Evolutionary conservation across 2,329 filamentous ascomycete genomes (phyloP).

Genomic region (Colletotrichum sp.): DNA sequence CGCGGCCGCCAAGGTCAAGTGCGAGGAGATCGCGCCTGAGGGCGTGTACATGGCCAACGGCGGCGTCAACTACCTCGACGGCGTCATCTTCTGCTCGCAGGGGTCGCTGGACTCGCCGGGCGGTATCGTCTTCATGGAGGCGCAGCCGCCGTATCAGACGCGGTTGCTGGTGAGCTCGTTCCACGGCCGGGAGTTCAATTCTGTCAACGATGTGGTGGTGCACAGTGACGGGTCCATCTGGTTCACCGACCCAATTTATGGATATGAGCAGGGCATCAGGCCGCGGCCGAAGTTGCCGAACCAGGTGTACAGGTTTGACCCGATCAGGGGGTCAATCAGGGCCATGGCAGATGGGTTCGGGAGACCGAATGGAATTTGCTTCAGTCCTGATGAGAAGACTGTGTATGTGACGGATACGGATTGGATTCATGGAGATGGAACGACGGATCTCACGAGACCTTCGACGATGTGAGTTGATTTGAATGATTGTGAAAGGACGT

Average conservation of each 20-base stretch:
- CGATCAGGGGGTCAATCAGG: slow-evolving; percentile 39
- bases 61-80: slow-evolving; percentile 48
- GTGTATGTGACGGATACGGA: slow-evolving; percentile 52
- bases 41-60: slow-evolving; percentile 51
- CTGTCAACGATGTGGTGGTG: slow-evolving; percentile 52
- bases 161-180: slow-evolving; percentile 40
- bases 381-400: slow-evolving; percentile 47
- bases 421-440: slow-evolving; percentile 35
- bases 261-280: slow-evolving; percentile 52
- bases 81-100: slow-evolving; percentile 46
- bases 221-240: slow-evolving; percentile 48
- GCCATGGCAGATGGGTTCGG: slow-evolving; percentile 53
- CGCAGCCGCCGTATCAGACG: slow-evolving; percentile 31
- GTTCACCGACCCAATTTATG: slow-evolving; percentile 57
- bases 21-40: slow-evolving; percentile 36
- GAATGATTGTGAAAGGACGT: not conserved
- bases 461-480: slow-evolving; percentile 18
- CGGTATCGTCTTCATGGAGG: slow-evolving; percentile 36
- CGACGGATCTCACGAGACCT: slow-evolving; percentile 19
- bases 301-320: slow-evolving; percentile 53
- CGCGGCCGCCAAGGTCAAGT: slow-evolving; percentile 14
- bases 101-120: slow-evolving; percentile 31
- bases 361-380: slow-evolving; percentile 49
- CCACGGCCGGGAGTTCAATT: slow-evolving; percentile 48
- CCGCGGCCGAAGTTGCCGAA: slow-evolving; percentile 46